Evolutionary conservation across 495 filamentous ascomycete genomes (phyloP).

Genomic region (Articulospora tetracladia): DNA sequence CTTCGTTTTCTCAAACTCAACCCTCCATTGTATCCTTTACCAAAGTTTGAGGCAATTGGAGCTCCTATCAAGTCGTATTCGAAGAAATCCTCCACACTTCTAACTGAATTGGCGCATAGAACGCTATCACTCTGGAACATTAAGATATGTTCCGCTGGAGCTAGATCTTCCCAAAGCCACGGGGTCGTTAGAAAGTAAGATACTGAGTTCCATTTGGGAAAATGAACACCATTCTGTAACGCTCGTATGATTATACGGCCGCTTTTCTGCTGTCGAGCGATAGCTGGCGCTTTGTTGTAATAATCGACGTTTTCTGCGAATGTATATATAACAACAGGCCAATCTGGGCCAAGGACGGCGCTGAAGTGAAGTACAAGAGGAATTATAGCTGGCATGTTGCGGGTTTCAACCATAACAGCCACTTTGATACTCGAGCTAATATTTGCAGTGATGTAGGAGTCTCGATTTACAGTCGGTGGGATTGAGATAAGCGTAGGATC

Average conservation of each 20-base stretch:
- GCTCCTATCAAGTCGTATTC: slow-evolving; percentile 20
- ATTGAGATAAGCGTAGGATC: neutral
- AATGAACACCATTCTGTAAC: neutral
- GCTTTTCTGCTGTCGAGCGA: neutral
- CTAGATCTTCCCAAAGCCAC: slow-evolving; percentile 16
- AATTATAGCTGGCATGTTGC: slow-evolving; percentile 11
- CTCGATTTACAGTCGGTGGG: too few relatives aligned
- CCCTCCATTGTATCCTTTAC: slow-evolving; percentile 8
- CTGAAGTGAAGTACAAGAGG: slow-evolving; percentile 28
- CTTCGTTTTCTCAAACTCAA: slow-evolving; percentile 14
- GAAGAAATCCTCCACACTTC: slow-evolving; percentile 15
- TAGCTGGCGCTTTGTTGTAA: neutral
- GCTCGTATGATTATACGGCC: neutral
- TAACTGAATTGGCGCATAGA: slow-evolving; percentile 10
- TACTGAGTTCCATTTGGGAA: neutral
- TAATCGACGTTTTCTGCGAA: neutral
- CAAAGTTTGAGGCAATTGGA: slow-evolving; percentile 1
- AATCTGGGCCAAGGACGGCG: slow-evolving; percentile 24
- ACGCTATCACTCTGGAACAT: slow-evolving; percentile 19
- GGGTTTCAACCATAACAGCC: slow-evolving; percentile 23
- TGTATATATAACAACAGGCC: slow-evolving; percentile 23
- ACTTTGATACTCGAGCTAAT: slow-evolving; percentile 34
- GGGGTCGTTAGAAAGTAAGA: slow-evolving; percentile 7
- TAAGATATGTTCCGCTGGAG: slow-evolving; percentile 9
- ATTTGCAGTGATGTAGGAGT: slow-evolving; percentile 3